phyloP scores from a whole-genome alignment of 2,329 filamentous ascomycete species.

The Fusarium sp. region DNA sequence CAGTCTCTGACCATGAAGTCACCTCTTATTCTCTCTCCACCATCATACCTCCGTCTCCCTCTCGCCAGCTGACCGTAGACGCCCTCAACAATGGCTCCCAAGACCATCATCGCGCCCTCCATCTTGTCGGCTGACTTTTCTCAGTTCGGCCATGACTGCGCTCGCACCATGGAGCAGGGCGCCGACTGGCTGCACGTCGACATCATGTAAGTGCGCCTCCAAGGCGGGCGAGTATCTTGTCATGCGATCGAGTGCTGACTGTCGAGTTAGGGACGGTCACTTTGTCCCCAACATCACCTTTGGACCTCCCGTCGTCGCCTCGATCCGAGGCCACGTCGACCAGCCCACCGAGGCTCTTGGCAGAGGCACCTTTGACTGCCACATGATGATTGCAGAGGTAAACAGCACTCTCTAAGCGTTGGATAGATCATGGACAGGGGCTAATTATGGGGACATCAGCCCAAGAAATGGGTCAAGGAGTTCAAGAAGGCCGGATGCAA shows the following conservation, averaged over 20 bases:
- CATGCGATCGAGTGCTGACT: conserved; percentile 11
- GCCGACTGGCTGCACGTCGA: conserved; percentile 96
- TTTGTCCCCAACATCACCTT: conserved; percentile 99
- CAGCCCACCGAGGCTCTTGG: conserved; percentile 76
- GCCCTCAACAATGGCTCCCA: conserved; percentile 77
- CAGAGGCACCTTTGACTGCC: conserved; percentile 96
- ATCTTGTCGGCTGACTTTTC: conserved; percentile 98
- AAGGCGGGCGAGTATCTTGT: neutral
- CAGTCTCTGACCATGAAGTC: conserved; percentile 17
- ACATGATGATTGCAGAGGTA: conserved; percentile 99
- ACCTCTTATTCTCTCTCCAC: conserved; percentile 30
- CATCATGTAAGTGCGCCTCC: conserved; percentile 72
- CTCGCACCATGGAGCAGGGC: conserved; percentile 84
- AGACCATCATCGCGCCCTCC: conserved; percentile 96
- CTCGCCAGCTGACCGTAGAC: conserved; percentile 10
- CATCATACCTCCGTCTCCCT: conserved; percentile 27
- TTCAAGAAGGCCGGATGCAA: conserved; percentile 96
- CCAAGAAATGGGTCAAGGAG: conserved; percentile 97
- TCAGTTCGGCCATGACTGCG: conserved; percentile 86
- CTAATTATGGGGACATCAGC: conserved; percentile 62
- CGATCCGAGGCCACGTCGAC: conserved; percentile 89
- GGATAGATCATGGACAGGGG: neutral
- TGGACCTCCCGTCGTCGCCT: conserved; percentile 93
- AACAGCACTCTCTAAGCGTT: conserved; percentile 27
- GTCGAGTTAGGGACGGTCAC: conserved; percentile 83